Evolutionary conservation across 805 yeast species (phyloP).

Genomic region (Cyberlindnera mycetangii): DNA sequence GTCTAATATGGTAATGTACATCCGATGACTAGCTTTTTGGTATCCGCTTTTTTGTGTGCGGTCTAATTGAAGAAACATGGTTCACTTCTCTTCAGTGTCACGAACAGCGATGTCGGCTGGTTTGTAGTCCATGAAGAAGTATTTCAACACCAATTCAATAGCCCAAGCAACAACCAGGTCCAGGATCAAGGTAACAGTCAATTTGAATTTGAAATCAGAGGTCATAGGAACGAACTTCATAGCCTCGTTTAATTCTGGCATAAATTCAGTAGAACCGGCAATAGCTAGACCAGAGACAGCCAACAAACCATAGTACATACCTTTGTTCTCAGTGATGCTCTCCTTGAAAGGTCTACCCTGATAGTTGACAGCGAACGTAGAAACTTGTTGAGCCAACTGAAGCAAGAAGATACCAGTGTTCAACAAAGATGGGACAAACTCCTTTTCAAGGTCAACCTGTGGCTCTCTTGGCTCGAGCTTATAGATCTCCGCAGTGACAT

Average conservation of each 20-base stretch:
- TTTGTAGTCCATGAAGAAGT: slow-evolving; percentile 83
- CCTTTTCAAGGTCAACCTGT: slow-evolving; percentile 83
- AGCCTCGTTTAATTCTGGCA: slow-evolving; percentile 91
- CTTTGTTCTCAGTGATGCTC: slow-evolving; percentile 83
- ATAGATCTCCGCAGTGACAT: slow-evolving; percentile 81
- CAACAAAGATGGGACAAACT: slow-evolving; percentile 82
- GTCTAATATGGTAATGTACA: slow-evolving; percentile 1
- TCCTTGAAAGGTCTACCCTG: slow-evolving; percentile 97
- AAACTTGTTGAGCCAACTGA: slow-evolving; percentile 93
- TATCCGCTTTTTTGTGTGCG: no score
- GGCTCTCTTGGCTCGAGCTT: slow-evolving; percentile 91
- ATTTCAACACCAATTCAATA: slow-evolving; percentile 78
- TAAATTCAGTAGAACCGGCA: slow-evolving; percentile 88
- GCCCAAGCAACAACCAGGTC: slow-evolving; percentile 78
- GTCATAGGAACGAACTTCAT: slow-evolving; percentile 91
- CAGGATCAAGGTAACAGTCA: slow-evolving; percentile 66
- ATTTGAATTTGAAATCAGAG: slow-evolving; percentile 65
- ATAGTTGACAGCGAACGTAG: slow-evolving; percentile 96
- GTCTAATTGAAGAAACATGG: no score
- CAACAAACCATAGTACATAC: slow-evolving; percentile 92
- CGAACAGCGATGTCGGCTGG: slow-evolving; percentile 84
- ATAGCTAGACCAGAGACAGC: slow-evolving; percentile 89
- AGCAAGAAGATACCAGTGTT: slow-evolving; percentile 95
- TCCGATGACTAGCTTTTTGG: neutral
- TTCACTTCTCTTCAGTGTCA: slow-evolving; percentile 13